Evolutionary conservation across 2,329 filamentous ascomycete genomes (phyloP).

Genomic region (Alternaria postmessia): DNA sequence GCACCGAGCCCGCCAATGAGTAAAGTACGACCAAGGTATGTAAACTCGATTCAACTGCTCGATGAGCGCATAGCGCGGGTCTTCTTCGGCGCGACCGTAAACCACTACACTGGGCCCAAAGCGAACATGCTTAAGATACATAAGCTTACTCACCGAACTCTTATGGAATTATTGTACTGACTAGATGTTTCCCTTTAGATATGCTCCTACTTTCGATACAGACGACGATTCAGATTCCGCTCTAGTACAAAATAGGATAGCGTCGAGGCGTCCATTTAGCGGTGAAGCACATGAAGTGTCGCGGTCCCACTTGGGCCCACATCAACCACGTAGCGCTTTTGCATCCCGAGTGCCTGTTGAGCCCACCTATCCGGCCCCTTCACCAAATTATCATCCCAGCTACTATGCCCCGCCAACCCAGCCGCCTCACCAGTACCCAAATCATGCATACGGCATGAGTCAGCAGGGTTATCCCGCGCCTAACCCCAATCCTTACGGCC

Average conservation of each 20-base stretch:
- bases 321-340: conserved; percentile 43
- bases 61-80: not conserved
- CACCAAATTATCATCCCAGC: conserved; percentile 62
- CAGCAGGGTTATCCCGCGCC: conserved; percentile 41
- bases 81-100: conserved; percentile 4
- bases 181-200: conserved; percentile 22
- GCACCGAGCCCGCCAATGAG: conserved; percentile 46
- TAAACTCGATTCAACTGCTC: conserved; percentile 5
- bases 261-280: conserved; percentile 36
- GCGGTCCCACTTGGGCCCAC: conserved; percentile 34
- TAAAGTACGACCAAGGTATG: conserved; percentile 34
- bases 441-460: conserved; percentile 45
- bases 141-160: conserved; percentile 1
- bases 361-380: conserved; percentile 60
- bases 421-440: conserved; percentile 48
- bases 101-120: conserved; percentile 1
- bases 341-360: conserved; percentile 49
- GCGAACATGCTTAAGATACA: conserved; percentile 4
- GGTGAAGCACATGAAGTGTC: conserved; percentile 43
- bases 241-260: conserved; percentile 32
- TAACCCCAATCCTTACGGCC: conserved; percentile 43
- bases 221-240: conserved; percentile 45
- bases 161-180: conserved; percentile 11
- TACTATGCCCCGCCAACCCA: conserved; percentile 46
- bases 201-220: conserved; percentile 42